Evolutionary conservation across 2,329 filamentous ascomycete species (phyloP), one percentile per base, ranked within the genome.

Genomic region (Xylariaceae sp.): DNA sequence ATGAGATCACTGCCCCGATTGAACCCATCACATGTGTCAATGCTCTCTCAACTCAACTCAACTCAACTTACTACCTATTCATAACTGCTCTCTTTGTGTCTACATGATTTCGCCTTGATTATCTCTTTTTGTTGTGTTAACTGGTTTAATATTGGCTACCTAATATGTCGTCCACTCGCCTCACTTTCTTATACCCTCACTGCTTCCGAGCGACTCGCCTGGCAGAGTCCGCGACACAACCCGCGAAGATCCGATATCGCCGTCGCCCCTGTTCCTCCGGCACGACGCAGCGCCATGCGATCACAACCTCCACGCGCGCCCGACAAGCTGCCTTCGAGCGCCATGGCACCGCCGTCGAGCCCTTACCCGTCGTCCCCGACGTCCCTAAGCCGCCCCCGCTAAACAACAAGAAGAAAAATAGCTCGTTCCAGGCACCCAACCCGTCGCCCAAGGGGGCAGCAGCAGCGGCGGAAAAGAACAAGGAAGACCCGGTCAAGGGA

Each of bases 121-220:
- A 30, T 50, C 18, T 5, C 17, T 34, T 34, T 13, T 11, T 50
- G 30, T 50, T n/a, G 1, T 18, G n/a, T 2, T 3, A 34, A 30
- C 8, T 4, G 1, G 23, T 30, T 30, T 30, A 30, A 30, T 30
- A 30, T 30, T 30, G 23, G 23, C 23, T 30, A 30, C 23, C 23
- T 30, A 30, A 30, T 30, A 90, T 90, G 84, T 80, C 86, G 63
- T 78, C 82, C 23, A 76, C 78, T 61, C 80, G 87, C 68, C 77
- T 90, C 61, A 82, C 83, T 13, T 89, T 89, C 68, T 77, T 90
- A 15, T 89, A 88, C 66, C 86, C 88, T 51, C 84, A 85, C 66
- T 74, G 89, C 57, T 82, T 87, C 72, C 83, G 85, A 57, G 77
- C 80, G 13, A 72, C 80, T 64, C 77, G 80, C 63, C 66, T 71